Conservation (phyloP, 495 filamentous ascomycete species). For the Trichoderma virens region DNA sequence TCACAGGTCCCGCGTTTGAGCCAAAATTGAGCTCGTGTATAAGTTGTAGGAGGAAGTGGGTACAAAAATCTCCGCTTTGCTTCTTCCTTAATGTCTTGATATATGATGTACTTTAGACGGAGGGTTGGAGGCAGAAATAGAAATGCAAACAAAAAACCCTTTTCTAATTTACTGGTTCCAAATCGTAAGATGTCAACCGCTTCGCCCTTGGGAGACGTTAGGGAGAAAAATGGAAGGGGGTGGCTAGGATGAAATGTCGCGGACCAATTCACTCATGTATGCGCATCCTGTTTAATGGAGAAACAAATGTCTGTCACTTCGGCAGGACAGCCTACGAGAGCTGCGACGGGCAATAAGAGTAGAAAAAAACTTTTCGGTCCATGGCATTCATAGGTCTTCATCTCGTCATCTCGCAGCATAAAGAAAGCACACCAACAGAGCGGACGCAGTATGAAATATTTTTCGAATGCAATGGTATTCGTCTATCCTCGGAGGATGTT, state of each 20-base stretch:
- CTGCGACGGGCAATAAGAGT: neutral
- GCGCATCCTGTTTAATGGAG: neutral
- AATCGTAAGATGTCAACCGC: too few relatives aligned
- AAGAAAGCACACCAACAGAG: neutral
- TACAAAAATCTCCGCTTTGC: constrained; percentile 23
- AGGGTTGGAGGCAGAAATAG: constrained; percentile 22
- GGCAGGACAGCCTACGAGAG: neutral
- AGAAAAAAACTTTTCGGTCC: neutral
- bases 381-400: neutral
- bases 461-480: constrained; percentile 13
- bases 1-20: neutral
- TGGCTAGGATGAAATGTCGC: neutral
- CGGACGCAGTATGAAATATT: neutral
- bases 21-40: constrained; percentile 1
- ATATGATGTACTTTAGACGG: constrained; percentile 25
- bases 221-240: neutral
- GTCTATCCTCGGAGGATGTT: constrained; percentile 14
- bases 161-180: too few relatives aligned
- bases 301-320: neutral
- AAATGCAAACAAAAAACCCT: constrained; percentile 8
- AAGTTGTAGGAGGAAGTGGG: constrained; percentile 11
- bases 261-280: neutral
- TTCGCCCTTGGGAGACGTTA: too few relatives aligned
- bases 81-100: constrained; percentile 22
- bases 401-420: neutral